Conservation (phyloP, 2,329 filamentous ascomycete species). For the Colletotrichum truncatum region DNA sequence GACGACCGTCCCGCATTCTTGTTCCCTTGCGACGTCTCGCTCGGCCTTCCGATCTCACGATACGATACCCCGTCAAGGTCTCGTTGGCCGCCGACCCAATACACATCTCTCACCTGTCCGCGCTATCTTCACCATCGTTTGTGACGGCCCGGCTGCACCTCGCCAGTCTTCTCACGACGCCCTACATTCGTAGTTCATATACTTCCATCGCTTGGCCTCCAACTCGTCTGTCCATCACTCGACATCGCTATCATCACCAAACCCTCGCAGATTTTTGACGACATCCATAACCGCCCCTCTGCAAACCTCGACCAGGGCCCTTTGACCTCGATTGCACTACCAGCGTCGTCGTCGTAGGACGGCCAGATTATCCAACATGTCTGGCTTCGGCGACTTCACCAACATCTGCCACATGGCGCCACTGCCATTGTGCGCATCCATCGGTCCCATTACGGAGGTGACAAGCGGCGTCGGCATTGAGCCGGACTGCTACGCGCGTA, state of each 20-base stretch:
- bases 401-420: constrained; percentile 85
- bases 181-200: not conserved
- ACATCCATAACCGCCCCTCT: not conserved
- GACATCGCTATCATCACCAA: not conserved
- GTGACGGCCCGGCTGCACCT: not conserved
- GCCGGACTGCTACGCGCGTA: constrained; percentile 90
- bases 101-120: not conserved
- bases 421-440: constrained; percentile 85
- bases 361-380: constrained; percentile 54
- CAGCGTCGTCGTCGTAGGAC: constrained; percentile 8
- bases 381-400: constrained; percentile 93
- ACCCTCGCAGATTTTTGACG: not conserved
- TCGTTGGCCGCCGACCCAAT: constrained; percentile 6
- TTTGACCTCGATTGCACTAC: not conserved
- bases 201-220: not conserved
- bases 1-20: not conserved
- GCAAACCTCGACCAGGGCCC: not conserved
- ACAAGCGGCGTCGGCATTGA: constrained; percentile 80
- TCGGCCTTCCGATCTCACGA: constrained; percentile 5
- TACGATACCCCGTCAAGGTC: not conserved
- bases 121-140: constrained; percentile 4
- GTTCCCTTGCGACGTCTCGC: not conserved
- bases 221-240: not conserved
- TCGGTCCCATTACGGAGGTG: constrained; percentile 78
- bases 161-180: not conserved